A percentile compares a stretch with the other conserved stretches of the same genome.
Conservation (phyloP, 805 yeast genomes). For the Hanseniaspora vineae region DNA sequence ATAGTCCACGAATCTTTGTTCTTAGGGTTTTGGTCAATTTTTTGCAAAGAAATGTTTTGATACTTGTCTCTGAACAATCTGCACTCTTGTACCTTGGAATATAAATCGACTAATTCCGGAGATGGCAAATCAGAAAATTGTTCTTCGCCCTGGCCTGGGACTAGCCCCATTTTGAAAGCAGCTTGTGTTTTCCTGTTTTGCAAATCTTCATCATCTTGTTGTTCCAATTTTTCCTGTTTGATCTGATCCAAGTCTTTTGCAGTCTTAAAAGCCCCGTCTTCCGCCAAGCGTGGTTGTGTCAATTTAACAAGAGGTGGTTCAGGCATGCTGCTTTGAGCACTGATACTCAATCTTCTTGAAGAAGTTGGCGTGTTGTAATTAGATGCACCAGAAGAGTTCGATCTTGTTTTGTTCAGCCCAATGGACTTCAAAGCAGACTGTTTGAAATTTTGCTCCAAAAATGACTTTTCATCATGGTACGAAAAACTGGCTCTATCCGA, state of each 20-base stretch:
- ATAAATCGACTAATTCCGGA: slow-evolving; percentile 52
- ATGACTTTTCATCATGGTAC: slow-evolving; percentile 20
- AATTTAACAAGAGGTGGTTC: background rate
- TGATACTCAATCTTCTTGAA: slow-evolving; percentile 3
- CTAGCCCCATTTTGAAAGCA: slow-evolving; percentile 32
- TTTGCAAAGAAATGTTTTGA: slow-evolving; percentile 57
- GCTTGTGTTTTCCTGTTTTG: slow-evolving; percentile 6
- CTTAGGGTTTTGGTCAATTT: slow-evolving; percentile 72
- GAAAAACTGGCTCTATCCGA: slow-evolving; percentile 18
- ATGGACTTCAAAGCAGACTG: slow-evolving; percentile 17
- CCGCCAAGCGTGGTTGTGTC: slow-evolving; percentile 1
- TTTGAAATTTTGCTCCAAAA: slow-evolving; percentile 20
- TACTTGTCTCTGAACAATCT: slow-evolving; percentile 67
- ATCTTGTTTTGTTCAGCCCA: background rate
- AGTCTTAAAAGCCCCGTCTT: too few relatives aligned
- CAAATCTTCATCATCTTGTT: slow-evolving; percentile 2
- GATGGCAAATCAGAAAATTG: slow-evolving; percentile 39
- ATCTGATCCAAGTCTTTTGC: too few relatives aligned
- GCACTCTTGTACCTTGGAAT: slow-evolving; percentile 49
- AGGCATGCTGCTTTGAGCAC: slow-evolving; percentile 5
- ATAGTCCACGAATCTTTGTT: slow-evolving; percentile 61
- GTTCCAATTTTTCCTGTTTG: too few relatives aligned
- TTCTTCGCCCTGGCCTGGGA: slow-evolving; percentile 14
- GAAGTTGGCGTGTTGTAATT: background rate
- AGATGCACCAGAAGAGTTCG: background rate